Conservation (phyloP, 495 filamentous ascomycete genomes). For the Podospora pseudocomata region DNA sequence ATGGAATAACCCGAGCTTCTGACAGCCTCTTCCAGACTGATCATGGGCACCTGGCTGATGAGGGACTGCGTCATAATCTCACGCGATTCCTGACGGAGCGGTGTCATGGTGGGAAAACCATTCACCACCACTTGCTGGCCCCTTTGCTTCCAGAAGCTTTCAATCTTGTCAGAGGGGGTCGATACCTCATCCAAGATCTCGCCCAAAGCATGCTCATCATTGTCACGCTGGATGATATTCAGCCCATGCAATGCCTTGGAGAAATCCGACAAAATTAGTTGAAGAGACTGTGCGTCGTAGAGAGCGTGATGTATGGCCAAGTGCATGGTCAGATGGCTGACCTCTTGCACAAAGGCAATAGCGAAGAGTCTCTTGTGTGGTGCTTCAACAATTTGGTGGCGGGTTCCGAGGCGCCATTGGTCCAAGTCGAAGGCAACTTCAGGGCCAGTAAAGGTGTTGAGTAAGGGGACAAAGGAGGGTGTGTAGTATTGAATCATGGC, state of each 20-base stretch:
- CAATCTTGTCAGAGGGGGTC: slow-evolving; percentile 32
- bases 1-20: slow-evolving; percentile 57
- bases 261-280: slow-evolving; percentile 56
- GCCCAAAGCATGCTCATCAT: slow-evolving; percentile 44
- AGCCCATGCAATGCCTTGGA: slow-evolving; percentile 17
- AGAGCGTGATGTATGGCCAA: slow-evolving; percentile 64
- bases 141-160: slow-evolving; percentile 59
- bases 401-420: slow-evolving; percentile 31
- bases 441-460: background rate
- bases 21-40: slow-evolving; percentile 51
- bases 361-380: slow-evolving; percentile 32
- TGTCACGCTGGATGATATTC: slow-evolving; percentile 1
- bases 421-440: slow-evolving; percentile 23
- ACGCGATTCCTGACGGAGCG: slow-evolving; percentile 45
- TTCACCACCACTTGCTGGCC: slow-evolving; percentile 52
- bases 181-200: slow-evolving; percentile 49
- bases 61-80: slow-evolving; percentile 39
- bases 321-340: slow-evolving; percentile 39
- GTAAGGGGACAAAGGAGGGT: background rate
- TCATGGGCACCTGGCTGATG: slow-evolving; percentile 35
- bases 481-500: slow-evolving; percentile 59
- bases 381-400: slow-evolving; percentile 10
- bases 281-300: slow-evolving; percentile 72
- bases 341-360: slow-evolving; percentile 22
- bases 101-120: slow-evolving; percentile 66